Percentiles rank a stretch among this genome's conserved stretches.
These are phyloP conservation scores for Ophiosphaerella herpotricha DNA, from an alignment of 2,329 filamentous ascomycete species.

Conservation along the genomic window DNA sequence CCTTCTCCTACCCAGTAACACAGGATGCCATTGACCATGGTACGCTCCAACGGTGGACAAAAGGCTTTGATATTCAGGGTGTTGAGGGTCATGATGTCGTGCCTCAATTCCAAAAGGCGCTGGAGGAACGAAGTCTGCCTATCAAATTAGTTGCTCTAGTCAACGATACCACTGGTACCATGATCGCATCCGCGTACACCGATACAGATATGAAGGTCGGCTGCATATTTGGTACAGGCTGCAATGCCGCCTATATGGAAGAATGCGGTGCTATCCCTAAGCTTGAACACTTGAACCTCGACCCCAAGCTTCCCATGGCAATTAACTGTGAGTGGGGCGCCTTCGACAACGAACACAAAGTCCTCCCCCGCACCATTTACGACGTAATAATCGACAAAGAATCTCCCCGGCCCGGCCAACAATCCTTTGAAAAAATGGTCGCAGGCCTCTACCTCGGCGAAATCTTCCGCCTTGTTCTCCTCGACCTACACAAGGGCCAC, in stretches of 20 bases:
- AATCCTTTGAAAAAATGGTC: constrained; percentile 98
- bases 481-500: constrained; percentile 75
- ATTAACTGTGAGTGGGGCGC: constrained; percentile 99
- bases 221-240: constrained; percentile 97
- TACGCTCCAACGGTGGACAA: constrained; percentile 92
- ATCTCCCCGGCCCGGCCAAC: constrained; percentile 89
- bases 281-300: constrained; percentile 87
- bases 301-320: constrained; percentile 82
- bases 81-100: constrained; percentile 92
- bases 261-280: constrained; percentile 89
- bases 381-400: constrained; percentile 87
- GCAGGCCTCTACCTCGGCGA: constrained; percentile 93
- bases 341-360: constrained; percentile 91
- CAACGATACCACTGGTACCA: constrained; percentile 96
- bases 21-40: constrained; percentile 95
- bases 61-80: constrained; percentile 91
- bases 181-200: constrained; percentile 97
- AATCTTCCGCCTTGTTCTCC: constrained; percentile 84
- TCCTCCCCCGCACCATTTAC: constrained; percentile 85
- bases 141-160: constrained; percentile 93
- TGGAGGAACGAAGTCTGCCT: constrained; percentile 77
- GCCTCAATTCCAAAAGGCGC: constrained; percentile 80
- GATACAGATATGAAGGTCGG: constrained; percentile 91
- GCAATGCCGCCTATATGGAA: constrained; percentile 99
- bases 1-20: constrained; percentile 93